Conservation (phyloP, 1,284 basidiomycete species). For the Cystobasidium slooffiae region DNA sequence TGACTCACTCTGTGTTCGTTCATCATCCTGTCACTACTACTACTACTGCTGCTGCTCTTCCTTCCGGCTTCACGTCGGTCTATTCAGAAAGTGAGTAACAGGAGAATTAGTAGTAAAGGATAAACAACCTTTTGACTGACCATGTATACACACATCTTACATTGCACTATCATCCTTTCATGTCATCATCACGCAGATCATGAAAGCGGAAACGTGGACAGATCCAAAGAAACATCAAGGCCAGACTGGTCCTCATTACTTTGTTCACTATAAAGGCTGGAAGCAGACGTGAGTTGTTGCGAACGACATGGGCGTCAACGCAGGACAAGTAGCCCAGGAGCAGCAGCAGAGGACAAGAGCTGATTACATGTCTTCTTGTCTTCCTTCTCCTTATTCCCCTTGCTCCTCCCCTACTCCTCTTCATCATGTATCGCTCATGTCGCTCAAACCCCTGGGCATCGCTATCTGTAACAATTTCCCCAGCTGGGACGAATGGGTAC, state of each 20-base stretch:
- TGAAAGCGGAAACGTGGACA: constrained; percentile 77
- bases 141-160: neutral
- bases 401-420: constrained; percentile 14
- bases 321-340: too few relatives aligned
- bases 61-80: neutral
- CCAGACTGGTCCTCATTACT: constrained; percentile 77
- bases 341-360: too few relatives aligned
- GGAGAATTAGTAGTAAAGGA: neutral
- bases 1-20: neutral
- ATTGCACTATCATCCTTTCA: neutral
- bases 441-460: too few relatives aligned
- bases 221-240: constrained; percentile 71
- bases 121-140: neutral
- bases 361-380: neutral
- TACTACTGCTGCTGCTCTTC: neutral
- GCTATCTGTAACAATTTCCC: neutral
- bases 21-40: neutral
- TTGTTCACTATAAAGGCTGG: constrained; percentile 99
- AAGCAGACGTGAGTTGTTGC: constrained; percentile 80
- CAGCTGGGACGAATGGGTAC: constrained; percentile 99
- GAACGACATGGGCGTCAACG: too few relatives aligned
- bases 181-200: constrained; percentile 61
- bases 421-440: neutral
- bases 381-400: neutral
- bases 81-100: constrained; percentile 9